Evolutionary conservation across 352 stramenopile species (phyloP).

Genomic region (Globisporangium alternatum): DNA sequence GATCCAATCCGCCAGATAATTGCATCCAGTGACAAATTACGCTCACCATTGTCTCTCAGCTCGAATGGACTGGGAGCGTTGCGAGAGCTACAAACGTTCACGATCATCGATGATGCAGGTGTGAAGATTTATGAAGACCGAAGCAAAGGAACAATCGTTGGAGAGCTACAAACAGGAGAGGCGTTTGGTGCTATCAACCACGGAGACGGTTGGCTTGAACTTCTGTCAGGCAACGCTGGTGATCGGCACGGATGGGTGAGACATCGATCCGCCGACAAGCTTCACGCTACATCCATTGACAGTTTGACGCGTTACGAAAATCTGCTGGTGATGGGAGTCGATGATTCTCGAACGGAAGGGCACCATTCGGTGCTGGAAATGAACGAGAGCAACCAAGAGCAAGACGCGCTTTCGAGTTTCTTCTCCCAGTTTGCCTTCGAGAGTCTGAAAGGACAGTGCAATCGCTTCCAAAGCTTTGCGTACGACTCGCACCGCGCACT

Average conservation of each 20-base stretch:
- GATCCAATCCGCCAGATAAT: slow-evolving; percentile 35
- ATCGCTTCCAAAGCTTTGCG: slow-evolving; percentile 56
- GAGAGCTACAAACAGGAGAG: slow-evolving; percentile 20
- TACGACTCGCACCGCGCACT: slow-evolving; percentile 62
- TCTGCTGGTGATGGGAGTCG: slow-evolving; percentile 56
- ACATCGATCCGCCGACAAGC: slow-evolving; percentile 33
- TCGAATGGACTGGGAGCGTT: no score
- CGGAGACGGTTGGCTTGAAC: slow-evolving; percentile 33
- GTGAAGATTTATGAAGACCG: slow-evolving; percentile 26
- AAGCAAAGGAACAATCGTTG: slow-evolving; percentile 13
- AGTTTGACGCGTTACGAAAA: slow-evolving; percentile 40
- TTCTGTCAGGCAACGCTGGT: slow-evolving; percentile 7
- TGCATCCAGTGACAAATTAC: not conserved
- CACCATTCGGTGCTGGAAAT: slow-evolving; percentile 45
- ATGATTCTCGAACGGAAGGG: slow-evolving; percentile 39
- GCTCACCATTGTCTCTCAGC: not conserved
- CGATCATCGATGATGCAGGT: slow-evolving; percentile 27
- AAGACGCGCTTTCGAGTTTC: slow-evolving; percentile 51
- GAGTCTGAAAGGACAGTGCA: slow-evolving; percentile 53
- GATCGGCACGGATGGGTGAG: slow-evolving; percentile 37
- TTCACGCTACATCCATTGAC: slow-evolving; percentile 26
- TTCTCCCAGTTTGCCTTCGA: slow-evolving; percentile 67
- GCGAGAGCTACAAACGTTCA: slow-evolving; percentile 16
- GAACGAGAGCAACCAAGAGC: slow-evolving; percentile 55
- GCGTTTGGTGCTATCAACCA: slow-evolving; percentile 21